Evolutionary conservation across 148 eudicot genomes (phyloP).

Genomic region (Amaranthus cruentus): DNA sequence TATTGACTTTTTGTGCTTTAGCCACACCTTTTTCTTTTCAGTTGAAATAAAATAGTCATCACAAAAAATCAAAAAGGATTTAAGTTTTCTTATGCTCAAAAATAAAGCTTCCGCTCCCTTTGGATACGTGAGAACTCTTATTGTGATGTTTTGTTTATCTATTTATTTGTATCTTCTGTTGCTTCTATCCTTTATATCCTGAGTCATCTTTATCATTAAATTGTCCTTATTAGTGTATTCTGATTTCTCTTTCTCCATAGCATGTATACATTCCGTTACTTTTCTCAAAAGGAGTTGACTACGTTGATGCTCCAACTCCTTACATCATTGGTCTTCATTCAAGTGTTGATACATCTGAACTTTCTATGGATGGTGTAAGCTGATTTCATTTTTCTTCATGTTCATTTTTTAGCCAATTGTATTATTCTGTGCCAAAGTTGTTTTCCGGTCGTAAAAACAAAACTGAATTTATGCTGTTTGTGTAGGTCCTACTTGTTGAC

Average conservation of each 20-base stretch:
- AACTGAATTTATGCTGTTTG: background rate
- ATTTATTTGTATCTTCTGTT: too few species aligned
- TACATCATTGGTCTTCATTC: constrained; percentile 33
- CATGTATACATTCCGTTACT: constrained; percentile 30
- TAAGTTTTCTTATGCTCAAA: background rate
- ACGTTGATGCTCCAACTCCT: constrained; percentile 32
- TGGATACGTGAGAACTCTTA: background rate
- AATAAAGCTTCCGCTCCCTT: too few species aligned
- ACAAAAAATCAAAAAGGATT: background rate
- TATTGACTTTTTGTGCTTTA: too few species aligned
- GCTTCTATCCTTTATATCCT: background rate
- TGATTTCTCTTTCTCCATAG: constrained; percentile 9
- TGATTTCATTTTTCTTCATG: constrained; percentile 3
- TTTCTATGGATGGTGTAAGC: constrained; percentile 31
- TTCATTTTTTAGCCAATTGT: background rate
- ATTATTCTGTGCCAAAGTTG: background rate
- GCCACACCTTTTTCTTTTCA: too few species aligned
- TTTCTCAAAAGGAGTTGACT: constrained; percentile 31
- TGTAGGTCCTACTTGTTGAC: constrained; percentile 25
- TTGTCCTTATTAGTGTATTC: background rate
- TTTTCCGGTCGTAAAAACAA: background rate
- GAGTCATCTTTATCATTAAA: background rate
- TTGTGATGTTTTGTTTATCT: background rate
- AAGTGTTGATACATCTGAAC: constrained; percentile 27
- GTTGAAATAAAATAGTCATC: too few species aligned